A percentile compares a stretch with the other conserved stretches of the same genome.
Conservation (phyloP, 164 flowering plant species). For the Chimonanthus salicifolius region DNA sequence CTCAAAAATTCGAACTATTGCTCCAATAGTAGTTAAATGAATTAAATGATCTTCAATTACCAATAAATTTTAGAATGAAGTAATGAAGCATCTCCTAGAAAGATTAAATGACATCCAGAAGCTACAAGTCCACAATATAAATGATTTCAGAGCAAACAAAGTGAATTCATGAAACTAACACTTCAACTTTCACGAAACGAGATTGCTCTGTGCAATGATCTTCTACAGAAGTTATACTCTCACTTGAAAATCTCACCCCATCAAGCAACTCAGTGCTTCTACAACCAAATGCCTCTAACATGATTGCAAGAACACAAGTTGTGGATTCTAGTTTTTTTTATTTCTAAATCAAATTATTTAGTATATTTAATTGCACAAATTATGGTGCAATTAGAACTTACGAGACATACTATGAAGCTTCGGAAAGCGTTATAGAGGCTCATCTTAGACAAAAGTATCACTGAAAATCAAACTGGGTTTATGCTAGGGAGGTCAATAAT, state of each 20-base stretch:
- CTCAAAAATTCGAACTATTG: too few relatives aligned
- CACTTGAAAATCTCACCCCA: not conserved
- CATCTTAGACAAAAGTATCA: too few relatives aligned
- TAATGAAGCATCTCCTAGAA: not conserved
- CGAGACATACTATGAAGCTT: too few relatives aligned
- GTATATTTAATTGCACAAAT: too few relatives aligned
- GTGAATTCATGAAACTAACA: not conserved
- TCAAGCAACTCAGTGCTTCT: not conserved
- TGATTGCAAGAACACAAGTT: not conserved
- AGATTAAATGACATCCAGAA: not conserved
- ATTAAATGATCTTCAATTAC: too few relatives aligned
- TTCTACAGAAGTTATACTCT: not conserved
- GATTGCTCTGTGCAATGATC: not conserved
- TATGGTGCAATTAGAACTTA: too few relatives aligned
- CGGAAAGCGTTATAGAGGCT: too few relatives aligned
- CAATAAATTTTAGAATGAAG: too few relatives aligned
- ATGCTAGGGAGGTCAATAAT: too few relatives aligned
- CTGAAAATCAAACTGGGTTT: too few relatives aligned
- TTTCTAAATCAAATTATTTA: too few relatives aligned
- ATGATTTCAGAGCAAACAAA: not conserved
- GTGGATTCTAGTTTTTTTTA: not conserved
- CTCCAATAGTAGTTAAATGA: too few relatives aligned
- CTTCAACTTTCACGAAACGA: not conserved
- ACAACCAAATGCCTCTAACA: not conserved
- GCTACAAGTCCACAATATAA: not conserved